Conservation (phyloP, 148 eudicot genomes). For the Persicaria tinctoria region DNA sequence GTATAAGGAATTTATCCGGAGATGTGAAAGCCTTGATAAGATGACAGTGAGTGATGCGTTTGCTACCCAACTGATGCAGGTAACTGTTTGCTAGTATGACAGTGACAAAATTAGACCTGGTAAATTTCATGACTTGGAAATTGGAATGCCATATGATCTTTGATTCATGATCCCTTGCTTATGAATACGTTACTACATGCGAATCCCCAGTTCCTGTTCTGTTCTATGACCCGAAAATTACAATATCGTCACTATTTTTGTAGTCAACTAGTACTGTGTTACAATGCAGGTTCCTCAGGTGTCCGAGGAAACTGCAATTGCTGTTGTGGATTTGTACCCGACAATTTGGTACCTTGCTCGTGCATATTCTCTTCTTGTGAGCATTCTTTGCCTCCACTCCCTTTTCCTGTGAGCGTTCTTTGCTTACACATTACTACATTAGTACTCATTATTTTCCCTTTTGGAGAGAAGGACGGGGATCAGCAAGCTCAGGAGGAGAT, state of each 20-base stretch:
- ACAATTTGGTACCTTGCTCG: slow-evolving; percentile 64
- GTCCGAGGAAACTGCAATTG: slow-evolving; percentile 77
- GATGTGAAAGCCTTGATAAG: slow-evolving; percentile 64
- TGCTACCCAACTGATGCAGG: slow-evolving; percentile 96
- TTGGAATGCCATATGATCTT: neutral
- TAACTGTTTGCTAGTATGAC: slow-evolving; percentile 13
- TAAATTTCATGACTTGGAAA: neutral
- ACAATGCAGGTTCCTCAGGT: slow-evolving; percentile 83
- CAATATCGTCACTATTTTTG: neutral
- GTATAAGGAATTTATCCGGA: slow-evolving; percentile 43
- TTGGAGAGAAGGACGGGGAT: slow-evolving; percentile 58
- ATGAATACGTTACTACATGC: neutral
- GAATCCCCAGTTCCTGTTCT: slow-evolving; percentile 2
- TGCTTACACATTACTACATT: neutral
- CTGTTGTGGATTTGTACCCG: slow-evolving; percentile 80
- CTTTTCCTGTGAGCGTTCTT: neutral
- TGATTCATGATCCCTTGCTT: neutral
- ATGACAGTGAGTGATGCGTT: slow-evolving; percentile 89
- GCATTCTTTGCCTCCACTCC: slow-evolving; percentile 18
- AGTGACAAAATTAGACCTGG: neutral
- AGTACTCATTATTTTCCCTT: neutral
- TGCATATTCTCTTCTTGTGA: slow-evolving; percentile 84
- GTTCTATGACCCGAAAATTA: neutral
- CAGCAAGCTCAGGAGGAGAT: slow-evolving; percentile 68
- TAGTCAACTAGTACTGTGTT: neutral